phyloP scores from a whole-genome alignment of 2,329 filamentous ascomycete species.

The Colletotrichum plurivorum region DNA sequence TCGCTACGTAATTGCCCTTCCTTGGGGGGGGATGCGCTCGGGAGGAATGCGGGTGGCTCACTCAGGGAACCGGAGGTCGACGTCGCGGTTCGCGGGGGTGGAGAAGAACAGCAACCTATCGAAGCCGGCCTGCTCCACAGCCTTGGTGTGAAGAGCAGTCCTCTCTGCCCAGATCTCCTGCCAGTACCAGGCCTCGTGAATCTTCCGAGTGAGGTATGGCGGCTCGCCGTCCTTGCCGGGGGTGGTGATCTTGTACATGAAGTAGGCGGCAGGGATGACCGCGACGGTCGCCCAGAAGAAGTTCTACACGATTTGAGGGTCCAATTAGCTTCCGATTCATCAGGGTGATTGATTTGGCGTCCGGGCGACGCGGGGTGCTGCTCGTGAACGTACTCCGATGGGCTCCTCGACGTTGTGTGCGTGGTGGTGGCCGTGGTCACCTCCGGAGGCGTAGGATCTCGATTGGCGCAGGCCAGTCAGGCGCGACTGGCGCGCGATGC shows the following conservation, averaged over 20 bases:
- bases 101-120: conserved; percentile 70
- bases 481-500: conserved; percentile 54
- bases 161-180: conserved; percentile 65
- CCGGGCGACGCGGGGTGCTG: neutral
- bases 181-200: conserved; percentile 62
- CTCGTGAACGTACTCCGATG: conserved; percentile 65
- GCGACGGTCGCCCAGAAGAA: conserved; percentile 62
- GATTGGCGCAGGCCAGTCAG: conserved; percentile 51
- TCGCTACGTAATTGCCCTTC: neutral
- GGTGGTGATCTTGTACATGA: conserved; percentile 65
- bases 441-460: conserved; percentile 68
- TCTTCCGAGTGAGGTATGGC: conserved; percentile 61
- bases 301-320: conserved; percentile 22
- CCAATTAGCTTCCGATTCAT: neutral
- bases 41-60: conserved; percentile 53
- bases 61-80: conserved; percentile 72
- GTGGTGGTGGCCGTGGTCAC: conserved; percentile 61
- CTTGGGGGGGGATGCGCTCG: neutral
- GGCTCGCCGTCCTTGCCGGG: conserved; percentile 65
- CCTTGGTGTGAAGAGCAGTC: conserved; percentile 66
- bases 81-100: conserved; percentile 55
- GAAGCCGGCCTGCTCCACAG: conserved; percentile 69
- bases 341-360: neutral
- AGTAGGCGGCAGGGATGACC: conserved; percentile 58
- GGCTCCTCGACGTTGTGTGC: conserved; percentile 64